phyloP scores from a whole-genome alignment of 257 asterid species.

The Leonotis leonurus region DNA sequence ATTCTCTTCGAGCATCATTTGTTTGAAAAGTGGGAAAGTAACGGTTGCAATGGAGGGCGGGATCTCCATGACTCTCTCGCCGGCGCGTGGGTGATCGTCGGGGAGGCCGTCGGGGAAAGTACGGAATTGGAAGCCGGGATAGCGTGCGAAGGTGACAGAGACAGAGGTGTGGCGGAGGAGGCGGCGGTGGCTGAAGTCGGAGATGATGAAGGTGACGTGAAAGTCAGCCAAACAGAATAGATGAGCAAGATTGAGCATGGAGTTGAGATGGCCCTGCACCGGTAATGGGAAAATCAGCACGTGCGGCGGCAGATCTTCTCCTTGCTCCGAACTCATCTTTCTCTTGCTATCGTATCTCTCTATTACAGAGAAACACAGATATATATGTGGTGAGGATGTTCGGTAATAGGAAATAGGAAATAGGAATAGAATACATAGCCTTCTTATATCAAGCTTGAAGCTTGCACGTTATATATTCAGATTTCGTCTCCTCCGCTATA shows the following conservation, averaged over 20 bases:
- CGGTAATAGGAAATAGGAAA: too few species aligned
- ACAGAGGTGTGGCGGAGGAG: conserved; percentile 33
- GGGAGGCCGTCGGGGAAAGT: conserved; percentile 55
- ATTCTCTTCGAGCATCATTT: conserved; percentile 23
- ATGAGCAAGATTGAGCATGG: conserved; percentile 62
- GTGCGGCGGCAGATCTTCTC: conserved; percentile 20
- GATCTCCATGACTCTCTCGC: conserved; percentile 34
- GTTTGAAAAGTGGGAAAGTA: conserved; percentile 20
- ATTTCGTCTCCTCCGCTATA: too few species aligned
- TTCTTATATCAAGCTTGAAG: too few species aligned
- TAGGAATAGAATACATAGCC: too few species aligned
- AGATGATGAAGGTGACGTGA: conserved; percentile 43
- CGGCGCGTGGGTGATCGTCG: conserved; percentile 36
- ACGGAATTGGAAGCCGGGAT: conserved; percentile 34
- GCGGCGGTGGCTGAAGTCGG: conserved; percentile 43
- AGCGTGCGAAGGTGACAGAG: conserved; percentile 31
- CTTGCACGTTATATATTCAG: too few species aligned
- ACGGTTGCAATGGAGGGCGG: conserved; percentile 27
- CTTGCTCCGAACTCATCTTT: background rate
- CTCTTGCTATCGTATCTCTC: too few species aligned
- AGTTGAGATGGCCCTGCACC: conserved; percentile 62
- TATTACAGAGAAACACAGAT: too few species aligned
- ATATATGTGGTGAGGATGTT: too few species aligned
- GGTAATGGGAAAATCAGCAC: conserved; percentile 63
- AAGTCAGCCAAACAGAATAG: conserved; percentile 38